Base-by-base conservation (phyloP, 108 stramenopile species). In the Asterionellopsis glacialis region DNA sequence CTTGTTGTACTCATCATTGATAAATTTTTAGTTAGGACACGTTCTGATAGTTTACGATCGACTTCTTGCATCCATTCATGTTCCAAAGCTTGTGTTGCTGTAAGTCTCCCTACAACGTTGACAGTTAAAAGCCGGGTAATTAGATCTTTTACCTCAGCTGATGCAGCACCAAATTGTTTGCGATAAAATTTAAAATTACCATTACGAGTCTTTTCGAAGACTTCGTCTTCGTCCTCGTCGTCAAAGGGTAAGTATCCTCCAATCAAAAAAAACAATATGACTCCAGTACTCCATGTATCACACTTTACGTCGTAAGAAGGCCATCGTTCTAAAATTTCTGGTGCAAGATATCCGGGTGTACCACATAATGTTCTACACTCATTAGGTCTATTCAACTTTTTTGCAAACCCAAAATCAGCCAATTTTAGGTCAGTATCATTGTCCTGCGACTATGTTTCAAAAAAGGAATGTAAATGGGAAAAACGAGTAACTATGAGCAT, bases 371-470 rank as follows among this genome's bases (percentile, higher is more conserved):
- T 95, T n/a, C 84, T 86, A 44, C 94, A 92, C 21, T 84, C 79
- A 58, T 91, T 78, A 23, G 64, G 66, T 33, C 49, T 67, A 25
- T 56, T 44, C 7, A 72, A 68, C 11, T 53, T 58, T 64, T 96
- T 90, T 27, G 97, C 96, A 64, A 98, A 96, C 33, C 98, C 98
- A 85, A 99, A 98, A 74, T 99, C 98, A 15, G 95, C 95, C 43
- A 99, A 65, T 70, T 99, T 99, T 55, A 99, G 82, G 5, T 57
- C 11, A 2, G 56, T 57, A 9, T 57, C 56, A 33, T 7, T 33
- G 33, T 33, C 33, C 7, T 33, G 33, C 7, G 33, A 33, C 33
- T 33, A n/a, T n/a, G n/a, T n/a, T n/a, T n/a, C n/a, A n/a, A n/a
- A n/a, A n/a, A n/a, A n/a, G n/a, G n/a, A n/a, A n/a, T n/a, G n/a